Conservation (phyloP, 345 rosid species). For the Salix suchowensis region DNA sequence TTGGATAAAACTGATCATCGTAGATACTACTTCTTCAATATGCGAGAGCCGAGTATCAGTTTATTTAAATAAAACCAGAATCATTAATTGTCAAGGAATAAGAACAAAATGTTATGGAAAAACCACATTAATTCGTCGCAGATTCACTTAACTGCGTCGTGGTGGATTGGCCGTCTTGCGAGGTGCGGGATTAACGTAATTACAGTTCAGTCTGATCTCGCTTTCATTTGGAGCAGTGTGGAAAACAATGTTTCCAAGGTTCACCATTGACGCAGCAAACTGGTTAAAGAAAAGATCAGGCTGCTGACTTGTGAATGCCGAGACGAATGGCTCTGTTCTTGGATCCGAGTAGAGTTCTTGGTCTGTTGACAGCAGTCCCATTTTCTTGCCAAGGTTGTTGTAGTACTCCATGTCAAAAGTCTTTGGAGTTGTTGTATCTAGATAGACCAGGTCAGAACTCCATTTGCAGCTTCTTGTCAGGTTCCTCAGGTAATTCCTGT, state of each 20-base stretch:
- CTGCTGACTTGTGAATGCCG: constrained; percentile 34
- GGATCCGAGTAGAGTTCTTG: constrained; percentile 40
- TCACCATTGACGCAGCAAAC: constrained; percentile 52
- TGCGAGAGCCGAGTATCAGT: background rate
- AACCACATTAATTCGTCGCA: background rate
- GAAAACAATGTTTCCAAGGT: constrained; percentile 42
- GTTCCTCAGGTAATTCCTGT: constrained; percentile 4
- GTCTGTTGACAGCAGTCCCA: constrained; percentile 48
- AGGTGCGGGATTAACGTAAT: constrained; percentile 10
- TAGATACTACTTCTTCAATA: background rate
- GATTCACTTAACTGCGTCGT: background rate
- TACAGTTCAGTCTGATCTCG: constrained; percentile 47
- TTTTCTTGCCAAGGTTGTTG: constrained; percentile 32
- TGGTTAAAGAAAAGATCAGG: constrained; percentile 39
- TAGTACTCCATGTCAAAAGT: constrained; percentile 28
- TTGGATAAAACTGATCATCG: background rate
- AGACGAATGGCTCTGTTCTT: constrained; percentile 43
- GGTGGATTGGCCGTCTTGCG: background rate
- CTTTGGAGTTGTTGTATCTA: constrained; percentile 31
- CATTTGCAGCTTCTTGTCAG: constrained; percentile 19
- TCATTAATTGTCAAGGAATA: background rate
- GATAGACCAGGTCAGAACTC: constrained; percentile 11
- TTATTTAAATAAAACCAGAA: background rate
- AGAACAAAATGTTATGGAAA: background rate
- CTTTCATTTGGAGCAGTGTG: constrained; percentile 23